Evolutionary conservation across 2,329 filamentous ascomycete genomes (phyloP), one percentile per base, ranked within the genome.

Genomic region (Fusarium sp.): DNA sequence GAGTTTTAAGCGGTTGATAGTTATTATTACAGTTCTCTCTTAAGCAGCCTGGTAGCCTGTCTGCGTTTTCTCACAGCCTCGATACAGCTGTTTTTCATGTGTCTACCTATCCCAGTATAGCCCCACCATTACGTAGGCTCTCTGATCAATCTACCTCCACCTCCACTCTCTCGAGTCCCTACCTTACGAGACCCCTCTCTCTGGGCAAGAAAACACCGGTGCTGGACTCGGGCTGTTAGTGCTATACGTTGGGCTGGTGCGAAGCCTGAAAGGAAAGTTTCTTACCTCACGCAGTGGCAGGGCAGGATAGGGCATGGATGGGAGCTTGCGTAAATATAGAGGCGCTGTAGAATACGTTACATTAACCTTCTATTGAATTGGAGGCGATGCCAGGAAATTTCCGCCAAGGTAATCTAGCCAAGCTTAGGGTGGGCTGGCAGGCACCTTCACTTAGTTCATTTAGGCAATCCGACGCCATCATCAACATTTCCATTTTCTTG

Each of bases 51-150:
- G n/a, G 27, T 21, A n/a, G 7, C 10, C 21, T 14, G 27, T 5
- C 3, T 19, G 16, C 21, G 45, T 33, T 49, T 33, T 19, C n/a
- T 23, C 27, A 31, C 46, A 33, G 15, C 46, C 46, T 49, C 29
- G 15, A 49, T 23, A 29, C 14, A n/a, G 21, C 27, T 18, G 27
- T 18, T 10, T 48, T 31, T 29, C 21, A 48, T 31, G 27, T 33
- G n/a, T 21, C 49, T 27, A 38, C 21, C 49, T 27, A 38, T 38
- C 18, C 37, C 19, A 42, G 31, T 76, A 78, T 76, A 77, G 80
- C 80, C 80, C 80, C 80, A 78, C 80, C 79, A 82, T 82, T 82
- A 81, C 80, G 80, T 80, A 78, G 56, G 23, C 46, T 39, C 60
- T 35, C 29, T 31, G 45, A n/a, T 31, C 27, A n/a, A 31, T 16